Percentiles rank a stretch among this genome's conserved stretches.
phyloP scores from a whole-genome alignment of 2,329 filamentous ascomycete genomes.

The Ophioceras dolichostomum region DNA sequence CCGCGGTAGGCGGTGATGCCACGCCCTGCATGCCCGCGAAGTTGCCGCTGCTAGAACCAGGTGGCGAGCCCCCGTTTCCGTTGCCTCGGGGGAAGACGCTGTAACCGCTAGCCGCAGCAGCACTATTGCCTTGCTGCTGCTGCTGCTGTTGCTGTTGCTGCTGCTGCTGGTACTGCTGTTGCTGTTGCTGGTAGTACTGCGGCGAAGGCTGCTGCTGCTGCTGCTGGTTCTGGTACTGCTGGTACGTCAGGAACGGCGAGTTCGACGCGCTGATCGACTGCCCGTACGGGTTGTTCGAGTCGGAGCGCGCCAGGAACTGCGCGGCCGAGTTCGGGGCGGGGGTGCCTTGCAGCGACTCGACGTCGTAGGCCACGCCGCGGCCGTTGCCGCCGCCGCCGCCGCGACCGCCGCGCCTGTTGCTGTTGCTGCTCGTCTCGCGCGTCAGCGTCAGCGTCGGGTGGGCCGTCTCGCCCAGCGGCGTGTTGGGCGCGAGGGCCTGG shows the following conservation, averaged over 20 bases:
- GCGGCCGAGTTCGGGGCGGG: no score
- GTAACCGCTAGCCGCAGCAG: no score
- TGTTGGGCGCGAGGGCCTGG: conserved; percentile 25
- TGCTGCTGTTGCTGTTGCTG: not conserved
- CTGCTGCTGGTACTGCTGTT: not conserved
- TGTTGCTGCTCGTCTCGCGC: not conserved
- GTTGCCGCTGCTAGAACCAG: conserved; percentile 1
- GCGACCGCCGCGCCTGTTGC: no score
- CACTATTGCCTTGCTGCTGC: not conserved
- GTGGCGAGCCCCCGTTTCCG: conserved; percentile 1
- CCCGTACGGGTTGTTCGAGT: not conserved
- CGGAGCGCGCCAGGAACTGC: not conserved
- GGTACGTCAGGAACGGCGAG: no score
- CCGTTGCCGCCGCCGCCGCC: not conserved
- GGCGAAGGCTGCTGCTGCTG: not conserved
- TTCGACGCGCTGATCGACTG: no score
- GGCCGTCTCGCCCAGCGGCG: conserved; percentile 9
- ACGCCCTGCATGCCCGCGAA: not conserved
- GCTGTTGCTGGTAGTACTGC: no score
- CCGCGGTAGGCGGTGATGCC: no score
- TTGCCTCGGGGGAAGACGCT: conserved; percentile 2
- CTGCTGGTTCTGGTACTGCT: no score
- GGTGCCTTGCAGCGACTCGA: not conserved
- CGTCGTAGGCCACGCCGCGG: not conserved
- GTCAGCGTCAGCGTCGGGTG: not conserved